Evolutionary conservation across 192 early-diverging fungal genomes (phyloP), one percentile per base, ranked within the genome.

Genomic region (Mortierella claussenii): DNA sequence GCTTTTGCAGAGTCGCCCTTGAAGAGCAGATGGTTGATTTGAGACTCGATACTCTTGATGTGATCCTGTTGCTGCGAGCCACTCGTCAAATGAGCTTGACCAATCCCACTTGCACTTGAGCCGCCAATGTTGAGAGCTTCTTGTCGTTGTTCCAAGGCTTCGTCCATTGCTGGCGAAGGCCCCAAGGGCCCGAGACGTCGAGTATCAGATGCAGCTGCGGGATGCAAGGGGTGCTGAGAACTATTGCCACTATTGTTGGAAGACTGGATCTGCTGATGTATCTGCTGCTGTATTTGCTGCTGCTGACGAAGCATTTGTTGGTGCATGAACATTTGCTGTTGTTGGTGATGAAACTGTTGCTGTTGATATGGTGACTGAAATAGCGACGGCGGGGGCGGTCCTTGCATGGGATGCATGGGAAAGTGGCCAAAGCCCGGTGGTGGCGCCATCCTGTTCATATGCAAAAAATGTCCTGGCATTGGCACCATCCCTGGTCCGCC

Each of bases 311-410:
- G 62, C 57, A 65, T 63, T 18, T 64, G 63, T 27, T 75, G 71
- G 18, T 66, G 71, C 63, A 75, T 54, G 24, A 75, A 65, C 56
- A 75, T 60, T 15, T 65, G 71, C 23, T 75, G 68, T 2, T 62
- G 67, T 8, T 46, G 44, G 21, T 57, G 45, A 27, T 40, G 44
- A 1, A 57, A 55, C 27, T 67, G 65, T 15, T 67, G 59, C 40
- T 49, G 52, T 15, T 67, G 65, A 11, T 32, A 56, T 23, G 20
- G 49, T 31, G 50, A 17, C 26, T 55, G 68, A 20, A 66, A 55
- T 27, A n/a, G 45, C 12, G 55, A 10, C 11, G 59, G 55, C 31
- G 60, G 60, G 15, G 44, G 57, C 1, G 53, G 42, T 2, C 34
- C 46, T 40, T 49, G 69, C 2, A 51, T 7, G 4, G 59, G 32